Evolutionary conservation across 768 basidiomycete species (phyloP).

Genomic region (Hydnomerulius pinastri): DNA sequence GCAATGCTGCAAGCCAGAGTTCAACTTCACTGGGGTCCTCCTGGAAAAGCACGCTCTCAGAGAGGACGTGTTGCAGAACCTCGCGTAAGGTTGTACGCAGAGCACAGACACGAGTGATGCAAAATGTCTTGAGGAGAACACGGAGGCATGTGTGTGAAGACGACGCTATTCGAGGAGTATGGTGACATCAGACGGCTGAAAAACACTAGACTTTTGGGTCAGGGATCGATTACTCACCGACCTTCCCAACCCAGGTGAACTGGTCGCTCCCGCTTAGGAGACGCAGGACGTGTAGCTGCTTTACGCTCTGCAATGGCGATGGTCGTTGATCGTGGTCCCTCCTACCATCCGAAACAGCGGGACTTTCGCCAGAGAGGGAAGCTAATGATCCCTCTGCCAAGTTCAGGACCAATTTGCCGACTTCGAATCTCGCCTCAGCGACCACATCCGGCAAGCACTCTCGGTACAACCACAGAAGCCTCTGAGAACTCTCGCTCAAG

Average conservation of each 20-base stretch:
- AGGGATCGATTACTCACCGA: conserved; percentile 46
- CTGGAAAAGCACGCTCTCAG: conserved; percentile 77
- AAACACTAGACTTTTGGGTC: background rate
- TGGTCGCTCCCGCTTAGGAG: conserved; percentile 76
- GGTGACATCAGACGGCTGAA: conserved; percentile 1
- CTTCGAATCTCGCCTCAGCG: conserved; percentile 82
- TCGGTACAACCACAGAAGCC: too few species aligned
- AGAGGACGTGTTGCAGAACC: conserved; percentile 68
- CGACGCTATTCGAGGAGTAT: too few species aligned
- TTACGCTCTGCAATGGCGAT: conserved; percentile 48
- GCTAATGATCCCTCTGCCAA: conserved; percentile 37
- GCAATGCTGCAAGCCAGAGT: conserved; percentile 74
- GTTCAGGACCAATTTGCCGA: conserved; percentile 70
- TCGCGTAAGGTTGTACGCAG: conserved; percentile 51
- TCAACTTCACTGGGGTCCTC: conserved; percentile 69
- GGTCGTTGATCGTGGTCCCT: conserved; percentile 17
- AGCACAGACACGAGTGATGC: conserved; percentile 48
- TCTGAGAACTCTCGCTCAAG: too few species aligned
- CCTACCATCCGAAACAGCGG: conserved; percentile 7
- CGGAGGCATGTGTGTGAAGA: conserved; percentile 67
- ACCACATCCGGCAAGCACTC: conserved; percentile 72
- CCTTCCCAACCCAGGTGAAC: conserved; percentile 76
- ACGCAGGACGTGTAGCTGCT: conserved; percentile 77
- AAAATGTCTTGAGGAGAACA: conserved; percentile 68
- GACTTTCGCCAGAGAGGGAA: conserved; percentile 12